phyloP scores from a whole-genome alignment of 306 rosid genomes.

The Leucaena leucocephala region DNA sequence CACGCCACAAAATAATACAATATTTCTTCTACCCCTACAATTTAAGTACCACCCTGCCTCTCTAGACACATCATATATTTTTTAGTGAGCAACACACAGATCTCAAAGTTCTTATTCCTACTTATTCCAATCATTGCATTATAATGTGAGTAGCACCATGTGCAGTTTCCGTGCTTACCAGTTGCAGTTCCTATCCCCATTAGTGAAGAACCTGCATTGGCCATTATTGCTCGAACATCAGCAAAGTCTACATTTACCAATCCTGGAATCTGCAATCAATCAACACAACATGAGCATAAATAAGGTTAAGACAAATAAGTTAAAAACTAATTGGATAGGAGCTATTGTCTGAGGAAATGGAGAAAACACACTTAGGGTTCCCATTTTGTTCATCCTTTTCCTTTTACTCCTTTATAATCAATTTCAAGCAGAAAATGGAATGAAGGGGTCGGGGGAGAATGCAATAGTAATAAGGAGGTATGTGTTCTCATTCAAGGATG shows the following conservation, averaged over 20 bases:
- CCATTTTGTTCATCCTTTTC: conserved; percentile 19
- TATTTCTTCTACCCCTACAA: neutral
- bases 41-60: neutral
- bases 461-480: conserved; percentile 18
- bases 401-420: conserved; percentile 33
- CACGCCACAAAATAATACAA: neutral
- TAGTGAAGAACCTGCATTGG: conserved; percentile 96
- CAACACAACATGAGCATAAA: conserved; percentile 23
- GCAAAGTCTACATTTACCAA: conserved; percentile 97
- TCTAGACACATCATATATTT: neutral
- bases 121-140: neutral
- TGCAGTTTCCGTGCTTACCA: conserved; percentile 58
- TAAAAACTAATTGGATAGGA: conserved; percentile 6
- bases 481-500: conserved; percentile 19
- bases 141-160: neutral
- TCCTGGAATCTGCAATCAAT: conserved; percentile 87
- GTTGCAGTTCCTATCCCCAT: conserved; percentile 99
- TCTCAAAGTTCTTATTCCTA: neutral
- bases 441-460: neutral
- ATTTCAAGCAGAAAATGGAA: neutral
- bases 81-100: neutral
- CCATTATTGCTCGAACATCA: conserved; percentile 99
- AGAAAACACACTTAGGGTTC: conserved; percentile 11
- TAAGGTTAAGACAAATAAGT: conserved; percentile 15
- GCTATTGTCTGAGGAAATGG: conserved; percentile 24